Evolutionary conservation across 495 filamentous ascomycete genomes (phyloP).

Genomic region (Letharia lupina): DNA sequence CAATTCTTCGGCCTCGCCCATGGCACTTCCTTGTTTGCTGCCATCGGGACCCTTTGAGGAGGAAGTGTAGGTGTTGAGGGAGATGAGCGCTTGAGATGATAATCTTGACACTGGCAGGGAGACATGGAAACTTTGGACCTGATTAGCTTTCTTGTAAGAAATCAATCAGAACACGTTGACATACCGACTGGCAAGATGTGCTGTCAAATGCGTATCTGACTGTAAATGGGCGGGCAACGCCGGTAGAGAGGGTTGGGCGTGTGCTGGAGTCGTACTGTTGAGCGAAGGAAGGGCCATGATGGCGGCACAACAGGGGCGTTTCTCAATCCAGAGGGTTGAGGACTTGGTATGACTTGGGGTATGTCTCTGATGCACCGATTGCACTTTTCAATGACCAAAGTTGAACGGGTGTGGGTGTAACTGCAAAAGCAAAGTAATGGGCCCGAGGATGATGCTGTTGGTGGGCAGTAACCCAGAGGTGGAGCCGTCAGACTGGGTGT

Average conservation of each 20-base stretch:
- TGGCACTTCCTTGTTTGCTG: constrained; percentile 72
- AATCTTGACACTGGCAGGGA: constrained; percentile 76
- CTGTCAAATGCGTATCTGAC: constrained; percentile 91
- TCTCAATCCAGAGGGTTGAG: background rate
- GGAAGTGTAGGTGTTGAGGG: constrained; percentile 85
- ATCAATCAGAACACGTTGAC: background rate
- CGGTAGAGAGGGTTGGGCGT: constrained; percentile 84
- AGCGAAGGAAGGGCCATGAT: constrained; percentile 30
- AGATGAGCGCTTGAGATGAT: constrained; percentile 82
- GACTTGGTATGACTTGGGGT: background rate
- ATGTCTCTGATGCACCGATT: background rate
- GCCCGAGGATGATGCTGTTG: background rate
- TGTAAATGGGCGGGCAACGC: constrained; percentile 84
- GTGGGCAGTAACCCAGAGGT: background rate
- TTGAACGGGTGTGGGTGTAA: background rate
- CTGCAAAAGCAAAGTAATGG: background rate
- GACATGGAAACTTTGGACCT: constrained; percentile 60
- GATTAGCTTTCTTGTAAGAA: background rate
- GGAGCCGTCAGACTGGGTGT: constrained; percentile 1
- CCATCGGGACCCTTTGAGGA: constrained; percentile 85
- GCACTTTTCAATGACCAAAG: background rate
- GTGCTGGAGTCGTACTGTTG: constrained; percentile 43
- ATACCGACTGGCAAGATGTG: constrained; percentile 84
- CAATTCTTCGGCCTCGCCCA: constrained; percentile 81
- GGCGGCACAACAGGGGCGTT: constrained; percentile 5